phyloP scores from a whole-genome alignment of 2,329 filamentous ascomycete species.

The Colletotrichum sp. region DNA sequence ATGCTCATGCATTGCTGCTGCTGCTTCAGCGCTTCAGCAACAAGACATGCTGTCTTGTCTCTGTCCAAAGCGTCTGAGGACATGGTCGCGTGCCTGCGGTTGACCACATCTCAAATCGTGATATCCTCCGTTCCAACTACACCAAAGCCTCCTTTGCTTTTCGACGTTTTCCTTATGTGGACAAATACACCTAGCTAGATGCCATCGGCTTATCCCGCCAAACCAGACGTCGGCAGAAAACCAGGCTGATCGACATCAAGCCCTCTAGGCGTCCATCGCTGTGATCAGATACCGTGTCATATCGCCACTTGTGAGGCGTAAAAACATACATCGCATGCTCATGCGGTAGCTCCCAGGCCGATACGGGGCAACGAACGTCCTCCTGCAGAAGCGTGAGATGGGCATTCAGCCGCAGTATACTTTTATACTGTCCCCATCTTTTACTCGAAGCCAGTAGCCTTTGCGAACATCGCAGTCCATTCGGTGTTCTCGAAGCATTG shows the following conservation, averaged over 20 bases:
- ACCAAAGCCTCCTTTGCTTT: background rate
- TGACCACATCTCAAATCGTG: background rate
- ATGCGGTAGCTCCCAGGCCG: too few relatives aligned
- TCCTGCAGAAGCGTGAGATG: background rate
- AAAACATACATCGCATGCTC: too few relatives aligned
- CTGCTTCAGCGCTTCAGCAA: background rate
- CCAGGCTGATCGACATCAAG: background rate
- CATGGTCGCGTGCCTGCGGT: fast-evolving
- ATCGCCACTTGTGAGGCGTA: too few relatives aligned
- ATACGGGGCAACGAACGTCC: too few relatives aligned
- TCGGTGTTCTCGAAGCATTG: background rate
- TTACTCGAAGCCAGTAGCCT: background rate
- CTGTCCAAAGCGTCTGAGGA: background rate
- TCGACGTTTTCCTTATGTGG: background rate
- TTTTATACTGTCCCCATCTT: background rate
- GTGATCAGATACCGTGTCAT: too few relatives aligned
- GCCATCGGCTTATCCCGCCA: background rate
- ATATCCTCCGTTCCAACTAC: fast-evolving
- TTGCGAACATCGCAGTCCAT: background rate
- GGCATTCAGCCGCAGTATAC: too few relatives aligned
- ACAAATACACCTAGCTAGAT: background rate
- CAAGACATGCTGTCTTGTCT: background rate
- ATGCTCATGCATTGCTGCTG: background rate
- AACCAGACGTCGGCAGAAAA: fast-evolving
- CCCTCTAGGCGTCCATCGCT: too few relatives aligned